Evolutionary conservation across 805 yeast genomes (phyloP).

Genomic region (Cyberlindnera samutprakarnensis): DNA sequence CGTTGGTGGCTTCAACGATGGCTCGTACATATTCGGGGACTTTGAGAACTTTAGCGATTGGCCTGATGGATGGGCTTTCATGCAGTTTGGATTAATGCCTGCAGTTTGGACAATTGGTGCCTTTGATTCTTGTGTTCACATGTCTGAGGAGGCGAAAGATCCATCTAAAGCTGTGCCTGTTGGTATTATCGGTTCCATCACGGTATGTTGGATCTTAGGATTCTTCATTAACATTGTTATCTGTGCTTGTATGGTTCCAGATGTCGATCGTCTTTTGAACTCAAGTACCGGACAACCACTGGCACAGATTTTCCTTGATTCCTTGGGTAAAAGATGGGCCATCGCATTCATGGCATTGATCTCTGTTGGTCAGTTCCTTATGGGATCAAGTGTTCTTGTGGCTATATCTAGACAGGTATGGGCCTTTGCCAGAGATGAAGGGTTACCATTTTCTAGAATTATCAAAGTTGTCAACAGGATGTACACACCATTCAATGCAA

Average conservation of each 20-base stretch:
- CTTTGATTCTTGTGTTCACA: conserved; percentile 64
- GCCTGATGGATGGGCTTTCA: conserved; percentile 51
- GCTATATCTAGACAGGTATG: conserved; percentile 64
- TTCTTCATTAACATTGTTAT: conserved; percentile 46
- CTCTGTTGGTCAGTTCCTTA: conserved; percentile 53
- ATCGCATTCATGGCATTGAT: conserved; percentile 53
- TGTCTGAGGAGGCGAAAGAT: conserved; percentile 63
- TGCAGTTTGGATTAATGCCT: conserved; percentile 49
- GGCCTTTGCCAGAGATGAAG: conserved; percentile 73
- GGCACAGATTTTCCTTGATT: conserved; percentile 57
- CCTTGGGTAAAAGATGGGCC: conserved; percentile 60
- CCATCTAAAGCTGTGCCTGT: conserved; percentile 58
- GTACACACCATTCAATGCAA: conserved; percentile 59
- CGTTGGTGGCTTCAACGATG: conserved; percentile 33
- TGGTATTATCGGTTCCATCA: conserved; percentile 55
- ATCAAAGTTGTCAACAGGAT: conserved; percentile 50
- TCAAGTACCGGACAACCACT: conserved; percentile 51
- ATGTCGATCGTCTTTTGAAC: conserved; percentile 33
- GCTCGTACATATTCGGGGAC: conserved; percentile 47
- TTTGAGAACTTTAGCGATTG: conserved; percentile 44
- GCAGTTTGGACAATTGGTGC: conserved; percentile 75
- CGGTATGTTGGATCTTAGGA: conserved; percentile 51
- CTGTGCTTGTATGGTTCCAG: conserved; percentile 45
- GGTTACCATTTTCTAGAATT: conserved; percentile 52
- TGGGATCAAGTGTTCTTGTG: conserved; percentile 54